phyloP scores from a whole-genome alignment of 1,284 basidiomycete genomes.

The Ustilago vetiveriae region DNA sequence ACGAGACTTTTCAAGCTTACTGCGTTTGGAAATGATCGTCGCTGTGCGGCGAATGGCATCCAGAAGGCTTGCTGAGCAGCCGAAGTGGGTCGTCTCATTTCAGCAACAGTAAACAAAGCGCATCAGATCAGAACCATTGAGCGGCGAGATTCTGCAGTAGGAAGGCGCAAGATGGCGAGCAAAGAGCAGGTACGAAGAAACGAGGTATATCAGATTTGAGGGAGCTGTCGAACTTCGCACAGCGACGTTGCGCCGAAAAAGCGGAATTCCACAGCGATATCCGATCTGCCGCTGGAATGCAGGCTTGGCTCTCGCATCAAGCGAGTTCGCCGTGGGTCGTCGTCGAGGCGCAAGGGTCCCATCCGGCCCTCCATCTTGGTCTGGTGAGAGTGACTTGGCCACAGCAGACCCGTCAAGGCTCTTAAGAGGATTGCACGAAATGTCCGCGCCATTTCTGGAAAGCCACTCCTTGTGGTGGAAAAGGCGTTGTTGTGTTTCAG shows the following conservation, averaged over 20 bases:
- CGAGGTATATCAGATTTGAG: conserved; percentile 34
- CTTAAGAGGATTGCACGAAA: no score
- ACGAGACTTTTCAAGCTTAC: conserved; percentile 20
- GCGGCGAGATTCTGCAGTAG: no score
- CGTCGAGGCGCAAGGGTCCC: conserved; percentile 4
- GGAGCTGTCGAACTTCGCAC: conserved; percentile 37
- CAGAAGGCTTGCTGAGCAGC: background rate
- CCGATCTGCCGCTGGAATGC: conserved; percentile 22
- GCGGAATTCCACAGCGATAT: background rate
- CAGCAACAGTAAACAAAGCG: conserved; percentile 3
- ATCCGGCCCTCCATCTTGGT: no score
- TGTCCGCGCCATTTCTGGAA: conserved; percentile 8
- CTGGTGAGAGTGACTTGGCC: no score
- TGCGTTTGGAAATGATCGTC: conserved; percentile 31
- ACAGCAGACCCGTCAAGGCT: no score
- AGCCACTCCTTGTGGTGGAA: background rate
- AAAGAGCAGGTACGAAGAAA: conserved; percentile 22
- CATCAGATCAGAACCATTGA: no score
- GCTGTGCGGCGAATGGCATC: conserved; percentile 10
- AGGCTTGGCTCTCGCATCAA: background rate
- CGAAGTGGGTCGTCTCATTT: background rate
- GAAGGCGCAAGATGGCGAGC: conserved; percentile 1
- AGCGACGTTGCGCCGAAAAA: background rate
- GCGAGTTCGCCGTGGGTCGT: background rate
- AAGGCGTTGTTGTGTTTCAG: background rate